Base-by-base conservation (phyloP, 2,329 filamentous ascomycete genomes). In the Venturia nashicola region DNA sequence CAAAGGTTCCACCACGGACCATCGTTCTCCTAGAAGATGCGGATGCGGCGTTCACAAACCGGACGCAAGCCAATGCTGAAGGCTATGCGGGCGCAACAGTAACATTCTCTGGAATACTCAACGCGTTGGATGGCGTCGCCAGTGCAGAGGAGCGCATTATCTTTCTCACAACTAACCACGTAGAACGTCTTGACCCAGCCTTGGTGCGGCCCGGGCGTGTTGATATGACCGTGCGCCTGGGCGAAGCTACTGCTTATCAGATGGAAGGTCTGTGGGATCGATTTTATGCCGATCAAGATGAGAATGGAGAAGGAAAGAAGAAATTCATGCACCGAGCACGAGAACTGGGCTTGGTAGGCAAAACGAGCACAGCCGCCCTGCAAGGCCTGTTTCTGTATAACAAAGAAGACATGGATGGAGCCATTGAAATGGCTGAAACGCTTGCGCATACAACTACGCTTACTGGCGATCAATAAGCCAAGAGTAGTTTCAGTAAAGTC, bases 381-480 rank as follows among this genome's bases (percentile, higher is more conserved):
- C 94, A 99, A 75, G 94, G 94, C 0, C 76, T 99, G 55, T 99
- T 99, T 75, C 75, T 97, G 73, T 96, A 95, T 74, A 95, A 97
- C 76, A 99, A 99, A 77, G 89, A 87, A 67, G 83, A 96, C 69
- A 89, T 92, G 80, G 82, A 91, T 68, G 91, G 93, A 1, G 93
- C 93, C 16, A 92, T 97, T 68, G 77, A 79, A 18, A 91, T 89
- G 87, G 88, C 87, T 1, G 86, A 89, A 66, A 84, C 82, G 1
- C 76, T 90, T 65, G 68, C 44, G 32, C 51, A 57, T 12, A 34
- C 51, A 20, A 36, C 5, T 11, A 36, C 32, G 6, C 51, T 57
- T 36, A 32, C 32, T n/a, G 14, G 32, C 8, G 51, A 57, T 18
- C 27, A n/a, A 20, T 51, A 27, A 51, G 20, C 46, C 9, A 14